Evolutionary conservation across 805 yeast genomes (phyloP), one percentile per base, ranked within the genome.

Genomic region (Clavispora carvajalis): DNA sequence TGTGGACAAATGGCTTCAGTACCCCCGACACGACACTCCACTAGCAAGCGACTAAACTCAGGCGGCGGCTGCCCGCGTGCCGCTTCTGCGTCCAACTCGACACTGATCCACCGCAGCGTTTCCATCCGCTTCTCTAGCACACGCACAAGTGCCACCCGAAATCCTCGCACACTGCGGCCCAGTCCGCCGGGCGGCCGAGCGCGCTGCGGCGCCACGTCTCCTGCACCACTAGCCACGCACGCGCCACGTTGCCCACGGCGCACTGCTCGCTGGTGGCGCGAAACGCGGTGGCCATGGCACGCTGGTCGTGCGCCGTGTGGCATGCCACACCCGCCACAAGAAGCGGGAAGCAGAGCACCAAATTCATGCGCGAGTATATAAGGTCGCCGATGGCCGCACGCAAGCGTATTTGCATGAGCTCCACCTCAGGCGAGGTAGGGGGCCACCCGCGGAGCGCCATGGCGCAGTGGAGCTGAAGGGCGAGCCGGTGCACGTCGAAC

Each of bases 201-300:
- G 52, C 47, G 41, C 68, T 67, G 25, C 53, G 31, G 17, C 51
- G 57, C 77, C 77, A 72, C 28, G 63, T 61, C 36, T 60, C 61
- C 38, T 60, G 49, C 11, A 71, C 48, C 11, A 71, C 55, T 9
- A 56, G 55, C 67, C 68, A 62, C 26, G 64, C 57, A 26, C 61
- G 54, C 22, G 47, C 50, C 19, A 69, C 58, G 42, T 65, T 67
- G 25, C 55, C 49, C 33, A 67, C 67, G 21, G 35, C 31, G 57
- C 51, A 59, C 64, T 25, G 38, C 5, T 35, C 21, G 7, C 22
- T 22, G 15, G 22, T 16, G 19, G 12, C 17, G n/a, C 9, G 17
- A 17, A 55, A 52, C 13, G 37, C 43, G 7, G 24, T 22, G 7
- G 40, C 35, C 26, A 58, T 36, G n/a, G 37, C 37, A 9, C 17